phyloP scores from a whole-genome alignment of 2,329 filamentous ascomycete genomes.

The Esteya vermicola region DNA sequence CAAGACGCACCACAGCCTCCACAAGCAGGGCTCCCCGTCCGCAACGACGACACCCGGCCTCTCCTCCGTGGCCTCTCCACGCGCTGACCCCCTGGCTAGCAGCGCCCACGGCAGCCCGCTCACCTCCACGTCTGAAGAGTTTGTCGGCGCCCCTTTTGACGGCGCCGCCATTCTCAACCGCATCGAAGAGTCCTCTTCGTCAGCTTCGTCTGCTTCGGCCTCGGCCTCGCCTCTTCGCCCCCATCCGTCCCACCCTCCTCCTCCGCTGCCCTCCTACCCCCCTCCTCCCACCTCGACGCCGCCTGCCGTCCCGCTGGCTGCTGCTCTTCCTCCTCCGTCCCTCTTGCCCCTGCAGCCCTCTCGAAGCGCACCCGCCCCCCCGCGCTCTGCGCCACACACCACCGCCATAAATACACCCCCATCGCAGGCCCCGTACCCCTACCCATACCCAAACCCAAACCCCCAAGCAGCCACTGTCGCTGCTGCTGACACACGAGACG shows the following conservation, averaged over 20 bases:
- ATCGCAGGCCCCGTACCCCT: neutral
- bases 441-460: no score
- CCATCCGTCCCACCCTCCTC: no score
- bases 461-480: no score
- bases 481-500: conserved; percentile 6
- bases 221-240: neutral
- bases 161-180: conserved; percentile 45
- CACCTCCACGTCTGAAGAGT: conserved; percentile 38
- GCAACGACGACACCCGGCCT: no score
- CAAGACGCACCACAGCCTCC: neutral
- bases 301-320: no score
- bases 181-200: conserved; percentile 34
- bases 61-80: no score
- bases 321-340: no score
- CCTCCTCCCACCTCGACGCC: neutral
- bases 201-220: neutral
- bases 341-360: conserved; percentile 9
- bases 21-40: no score
- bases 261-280: no score
- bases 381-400: conserved; percentile 11
- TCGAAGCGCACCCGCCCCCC: conserved; percentile 14
- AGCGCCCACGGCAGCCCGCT: conserved; percentile 23
- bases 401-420: no score
- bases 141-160: conserved; percentile 53
- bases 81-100: no score